Evolutionary conservation across 148 eudicot genomes (phyloP), one percentile per base, ranked within the genome.

Genomic region (Rhododendron vialii): DNA sequence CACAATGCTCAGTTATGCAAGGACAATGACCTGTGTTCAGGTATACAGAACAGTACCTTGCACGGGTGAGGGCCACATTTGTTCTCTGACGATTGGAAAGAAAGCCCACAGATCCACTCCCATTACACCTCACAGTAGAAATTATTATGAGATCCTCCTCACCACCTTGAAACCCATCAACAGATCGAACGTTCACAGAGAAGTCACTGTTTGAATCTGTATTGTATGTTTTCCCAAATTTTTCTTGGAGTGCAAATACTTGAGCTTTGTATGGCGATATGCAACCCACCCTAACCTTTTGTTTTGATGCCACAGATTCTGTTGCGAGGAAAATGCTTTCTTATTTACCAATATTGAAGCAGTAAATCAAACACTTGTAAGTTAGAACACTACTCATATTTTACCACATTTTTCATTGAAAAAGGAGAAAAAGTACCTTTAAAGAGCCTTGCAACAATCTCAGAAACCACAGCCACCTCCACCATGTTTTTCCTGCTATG

Each of bases 101-200:
- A 78, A 95, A 95, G 10, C 98, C 98, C 67, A 95, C 87, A 4
- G 91, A 84, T 57, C 98, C 96, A 26, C 53, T 84, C 38, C 79
- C 71, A 35, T 94, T 95, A 85, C 92, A 87, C 53, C 95, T 83
- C 18, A 94, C 98, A 4, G 93, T 93, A 5, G 98, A 95, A 45
- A 95, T 91, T 17, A 94, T 93, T 11, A 95, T 91, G 13, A 94
- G 84, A 83, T 95, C 96, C 79, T 92, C 69, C 69, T 63, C 69
- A 8, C 69, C 69, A 24, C 69, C 69, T 63, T 63, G 69, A 63
- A 63, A 63, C 26, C 69, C 69, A 63, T 63, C 69, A 63, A 63
- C 28, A 22, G 69, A 63, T 63, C 69, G 26, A 63, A 63, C 12
- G 28, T 63, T 24, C 10, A 63, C 28, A 0, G 69, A 63, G 69